These are phyloP conservation scores for Fusarium denticulatum DNA, from an alignment of 2,329 filamentous ascomycete genomes.

Conservation along the genomic window DNA sequence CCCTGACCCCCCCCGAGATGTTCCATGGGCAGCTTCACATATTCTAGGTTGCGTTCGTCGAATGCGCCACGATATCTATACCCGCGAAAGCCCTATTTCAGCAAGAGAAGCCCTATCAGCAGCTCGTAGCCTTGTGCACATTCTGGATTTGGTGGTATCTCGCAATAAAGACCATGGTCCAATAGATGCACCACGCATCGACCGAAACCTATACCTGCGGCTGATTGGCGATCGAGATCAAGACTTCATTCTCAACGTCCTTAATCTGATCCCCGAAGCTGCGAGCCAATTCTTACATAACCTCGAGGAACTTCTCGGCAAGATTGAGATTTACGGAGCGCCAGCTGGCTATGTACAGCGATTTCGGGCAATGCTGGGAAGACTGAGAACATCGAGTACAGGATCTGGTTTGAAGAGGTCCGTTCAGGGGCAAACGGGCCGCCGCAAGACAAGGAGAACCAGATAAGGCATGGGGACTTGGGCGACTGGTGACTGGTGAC, in stretches of 20 bases:
- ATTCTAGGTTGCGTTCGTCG: slow-evolving; percentile 55
- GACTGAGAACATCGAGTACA: slow-evolving; percentile 44
- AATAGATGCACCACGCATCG: slow-evolving; percentile 36
- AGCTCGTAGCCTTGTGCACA: slow-evolving; percentile 58
- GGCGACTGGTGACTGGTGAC: not conserved
- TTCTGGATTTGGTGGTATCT: slow-evolving; percentile 57
- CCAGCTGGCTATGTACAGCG: slow-evolving; percentile 50
- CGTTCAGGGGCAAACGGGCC: slow-evolving; percentile 37
- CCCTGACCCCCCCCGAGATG: slow-evolving; percentile 50
- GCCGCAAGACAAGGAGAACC: slow-evolving; percentile 48
- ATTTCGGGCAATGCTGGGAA: slow-evolving; percentile 46
- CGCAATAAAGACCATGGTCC: slow-evolving; percentile 52
- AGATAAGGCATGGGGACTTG: slow-evolving; percentile 39
- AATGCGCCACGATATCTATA: slow-evolving; percentile 55
- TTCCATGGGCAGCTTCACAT: slow-evolving; percentile 61
- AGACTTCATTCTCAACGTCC: slow-evolving; percentile 57
- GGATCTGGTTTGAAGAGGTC: slow-evolving; percentile 48
- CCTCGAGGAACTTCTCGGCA: slow-evolving; percentile 49
- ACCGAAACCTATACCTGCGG: slow-evolving; percentile 59
- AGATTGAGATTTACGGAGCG: slow-evolving; percentile 48
- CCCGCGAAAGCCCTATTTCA: slow-evolving; percentile 51
- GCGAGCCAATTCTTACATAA: slow-evolving; percentile 55
- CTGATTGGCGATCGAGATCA: slow-evolving; percentile 57
- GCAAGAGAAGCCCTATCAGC: slow-evolving; percentile 55
- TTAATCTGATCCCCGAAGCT: slow-evolving; percentile 56